phyloP scores from a whole-genome alignment of 1,139 yeast species.

The Hyphopichia wangnamkhiaoensis region DNA sequence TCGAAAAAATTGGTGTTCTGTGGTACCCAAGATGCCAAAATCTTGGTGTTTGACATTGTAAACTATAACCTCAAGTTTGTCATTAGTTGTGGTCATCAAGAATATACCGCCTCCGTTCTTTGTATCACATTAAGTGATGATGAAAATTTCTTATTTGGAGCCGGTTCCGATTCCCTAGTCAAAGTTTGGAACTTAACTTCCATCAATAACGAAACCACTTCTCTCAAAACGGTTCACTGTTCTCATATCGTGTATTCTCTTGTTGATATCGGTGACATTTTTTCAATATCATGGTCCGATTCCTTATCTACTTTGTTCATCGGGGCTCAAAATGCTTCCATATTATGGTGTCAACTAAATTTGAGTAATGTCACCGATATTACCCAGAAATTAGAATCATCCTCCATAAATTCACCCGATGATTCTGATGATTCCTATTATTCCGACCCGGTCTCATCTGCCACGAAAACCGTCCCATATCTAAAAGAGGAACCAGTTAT shows the following conservation, averaged over 20 bases:
- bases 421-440: conserved; percentile 7
- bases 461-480: too few species aligned
- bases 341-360: conserved; percentile 63
- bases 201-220: conserved; percentile 13
- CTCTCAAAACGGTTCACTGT: conserved; percentile 30
- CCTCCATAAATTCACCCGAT: too few species aligned
- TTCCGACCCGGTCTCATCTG: too few species aligned
- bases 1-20: conserved; percentile 65
- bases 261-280: conserved; percentile 91
- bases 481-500: conserved; percentile 13
- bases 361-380: conserved; percentile 6
- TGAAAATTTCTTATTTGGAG: conserved; percentile 70
- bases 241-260: conserved; percentile 74
- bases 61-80: conserved; percentile 56
- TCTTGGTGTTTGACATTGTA: conserved; percentile 68
- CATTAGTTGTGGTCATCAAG: conserved; percentile 34
- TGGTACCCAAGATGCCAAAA: conserved; percentile 92
- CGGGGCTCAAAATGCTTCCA: conserved; percentile 91
- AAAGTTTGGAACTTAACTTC: conserved; percentile 71
- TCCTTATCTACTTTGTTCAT: conserved; percentile 63
- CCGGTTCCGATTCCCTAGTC: conserved; percentile 87
- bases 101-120: conserved; percentile 74
- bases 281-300: conserved; percentile 75
- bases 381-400: neutral
- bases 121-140: conserved; percentile 61